Conservation (phyloP, 352 stramenopile genomes). For the Globisporangium spinosum region DNA sequence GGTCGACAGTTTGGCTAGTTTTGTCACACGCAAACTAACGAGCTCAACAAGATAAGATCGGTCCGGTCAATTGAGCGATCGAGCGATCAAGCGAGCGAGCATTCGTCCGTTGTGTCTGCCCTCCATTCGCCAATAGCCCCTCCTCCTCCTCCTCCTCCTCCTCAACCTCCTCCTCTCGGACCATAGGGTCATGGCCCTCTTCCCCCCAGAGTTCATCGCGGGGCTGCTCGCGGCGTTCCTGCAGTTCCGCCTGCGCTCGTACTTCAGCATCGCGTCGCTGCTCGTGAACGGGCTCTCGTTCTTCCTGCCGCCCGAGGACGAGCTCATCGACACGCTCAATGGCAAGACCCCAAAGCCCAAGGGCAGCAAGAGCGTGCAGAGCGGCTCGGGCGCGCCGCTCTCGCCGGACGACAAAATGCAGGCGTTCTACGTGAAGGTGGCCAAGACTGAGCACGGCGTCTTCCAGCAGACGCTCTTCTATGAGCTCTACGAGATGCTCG, state of each 20-base stretch:
- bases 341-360: constrained; percentile 21
- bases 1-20: neutral
- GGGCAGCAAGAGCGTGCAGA: constrained; percentile 19
- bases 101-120: neutral
- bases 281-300: constrained; percentile 66
- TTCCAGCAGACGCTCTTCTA: constrained; percentile 79
- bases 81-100: neutral
- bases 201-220: constrained; percentile 69
- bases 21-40: neutral
- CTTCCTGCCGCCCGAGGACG: constrained; percentile 71
- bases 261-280: constrained; percentile 53
- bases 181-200: constrained; percentile 54
- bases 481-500: constrained; percentile 81
- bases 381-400: constrained; percentile 23
- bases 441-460: constrained; percentile 56
- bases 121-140: constrained; percentile 3
- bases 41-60: neutral
- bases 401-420: constrained; percentile 64
- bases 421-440: constrained; percentile 65
- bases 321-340: constrained; percentile 70
- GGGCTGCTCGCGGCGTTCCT: constrained; percentile 66
- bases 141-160: too few species aligned
- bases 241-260: constrained; percentile 59
- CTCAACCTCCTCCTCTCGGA: too few species aligned
- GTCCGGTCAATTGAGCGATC: neutral